Evolutionary conservation across 768 basidiomycete species (phyloP), one percentile per base, ranked within the genome.

Genomic region (Mycena rosella): DNA sequence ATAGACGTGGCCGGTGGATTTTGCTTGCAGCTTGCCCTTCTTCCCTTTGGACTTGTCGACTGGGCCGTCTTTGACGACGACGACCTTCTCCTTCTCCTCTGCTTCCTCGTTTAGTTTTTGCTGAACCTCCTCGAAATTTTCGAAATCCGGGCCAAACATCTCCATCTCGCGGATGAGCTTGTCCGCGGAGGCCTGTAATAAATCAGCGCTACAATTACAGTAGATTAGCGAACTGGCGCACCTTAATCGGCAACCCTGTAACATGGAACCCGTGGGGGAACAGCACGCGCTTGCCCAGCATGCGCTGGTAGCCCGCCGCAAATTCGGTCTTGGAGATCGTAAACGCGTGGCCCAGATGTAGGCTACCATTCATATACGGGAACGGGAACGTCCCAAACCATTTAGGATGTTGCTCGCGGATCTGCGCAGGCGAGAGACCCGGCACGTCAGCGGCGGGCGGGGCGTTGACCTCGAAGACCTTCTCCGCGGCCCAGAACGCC

Each of bases 211-310:
- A 30, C 15, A 49, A 42, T 18, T n/a, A 3, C 30, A 6, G 8
- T n/a, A 7, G 45, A 22, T n/a, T 32, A 56, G 49, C 15, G 9
- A 32, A 27, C 0, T 13, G 17, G 81, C 91, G 65, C 68, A 95
- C 97, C 89, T 98, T 99, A 86, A 99, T 99, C 42, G 98, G 98
- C 95, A 99, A 93, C 36, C 98, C 98, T 7, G 98, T 99, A 73
- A 93, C 94, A 81, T 99, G 98, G 80, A 98, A 94, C 53, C 95
- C 98, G 75, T 96, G 93, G n/a, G 98, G 98, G 82, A 98, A 99
- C 72, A 99, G 80, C 30, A 93, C 95, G 18, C 94, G 87, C 82
- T 98, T 98, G 57, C 98, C 97, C 70, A 96, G 77, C 93, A 99
- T 91, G 47, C 97, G 86, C 81, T 99, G 91, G 80, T 94, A 99